A percentile compares a stretch with the other conserved stretches of the same genome.
These are phyloP conservation scores for Cornus controversa DNA, from an alignment of 148 eudicot genomes.

Conservation along the genomic window DNA sequence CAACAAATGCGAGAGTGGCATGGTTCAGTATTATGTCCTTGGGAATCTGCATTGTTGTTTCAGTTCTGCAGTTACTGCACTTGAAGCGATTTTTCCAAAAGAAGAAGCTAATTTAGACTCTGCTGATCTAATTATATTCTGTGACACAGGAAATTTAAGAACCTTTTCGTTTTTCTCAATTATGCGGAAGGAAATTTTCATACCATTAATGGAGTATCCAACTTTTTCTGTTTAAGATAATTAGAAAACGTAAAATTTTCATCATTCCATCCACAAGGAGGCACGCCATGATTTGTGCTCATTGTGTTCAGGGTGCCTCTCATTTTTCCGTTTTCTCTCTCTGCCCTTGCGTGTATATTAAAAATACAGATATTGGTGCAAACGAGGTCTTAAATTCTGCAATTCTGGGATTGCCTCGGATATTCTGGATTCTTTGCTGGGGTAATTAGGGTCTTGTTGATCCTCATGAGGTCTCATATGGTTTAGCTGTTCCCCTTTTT, in stretches of 20 bases:
- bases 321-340: no score
- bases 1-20: slow-evolving; percentile 78
- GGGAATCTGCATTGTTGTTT: slow-evolving; percentile 69
- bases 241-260: no score
- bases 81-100: slow-evolving; percentile 75
- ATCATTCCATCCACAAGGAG: neutral
- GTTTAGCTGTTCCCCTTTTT: no score
- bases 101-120: slow-evolving; percentile 66
- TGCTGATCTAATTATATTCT: neutral
- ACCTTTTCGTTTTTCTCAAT: neutral
- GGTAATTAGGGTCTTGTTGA: no score
- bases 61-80: slow-evolving; percentile 57
- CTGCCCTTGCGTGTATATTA: no score
- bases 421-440: no score
- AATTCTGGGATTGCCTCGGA: no score
- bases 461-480: no score
- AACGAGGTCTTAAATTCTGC: no score
- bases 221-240: neutral
- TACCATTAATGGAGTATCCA: neutral
- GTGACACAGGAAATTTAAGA: neutral
- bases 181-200: neutral
- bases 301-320: no score
- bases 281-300: neutral
- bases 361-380: no score
- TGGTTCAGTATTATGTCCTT: slow-evolving; percentile 77